Conservation (phyloP, 2,329 filamentous ascomycete genomes). For the Ceratocystis variospora region DNA sequence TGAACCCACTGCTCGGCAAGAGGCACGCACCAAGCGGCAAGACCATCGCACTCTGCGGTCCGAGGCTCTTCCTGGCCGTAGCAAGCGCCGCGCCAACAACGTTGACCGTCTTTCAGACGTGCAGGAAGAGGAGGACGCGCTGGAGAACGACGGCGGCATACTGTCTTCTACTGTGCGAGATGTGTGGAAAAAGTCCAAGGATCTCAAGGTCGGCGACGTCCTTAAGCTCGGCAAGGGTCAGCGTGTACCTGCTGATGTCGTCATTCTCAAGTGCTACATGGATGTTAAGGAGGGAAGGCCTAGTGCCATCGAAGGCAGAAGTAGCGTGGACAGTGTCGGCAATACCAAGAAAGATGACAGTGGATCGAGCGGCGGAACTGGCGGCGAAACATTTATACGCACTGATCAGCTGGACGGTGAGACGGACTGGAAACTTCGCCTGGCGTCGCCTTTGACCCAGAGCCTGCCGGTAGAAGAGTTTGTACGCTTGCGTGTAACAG, state of each 20-base stretch:
- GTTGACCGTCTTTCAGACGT: constrained; percentile 43
- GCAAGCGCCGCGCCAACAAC: constrained; percentile 21
- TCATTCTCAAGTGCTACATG: constrained; percentile 68
- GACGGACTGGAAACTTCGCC: constrained; percentile 92
- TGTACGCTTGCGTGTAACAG: constrained; percentile 54
- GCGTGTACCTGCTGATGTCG: constrained; percentile 82
- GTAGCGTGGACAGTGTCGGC: constrained; percentile 21
- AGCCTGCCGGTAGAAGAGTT: constrained; percentile 60
- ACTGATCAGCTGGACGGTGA: constrained; percentile 96
- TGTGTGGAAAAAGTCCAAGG: constrained; percentile 65
- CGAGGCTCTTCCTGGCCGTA: constrained; percentile 22
- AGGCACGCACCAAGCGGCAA: constrained; percentile 22
- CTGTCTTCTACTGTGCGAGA: constrained; percentile 47
- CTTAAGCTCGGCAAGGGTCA: constrained; percentile 85
- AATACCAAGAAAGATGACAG: constrained; percentile 27
- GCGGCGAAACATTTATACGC: constrained; percentile 86
- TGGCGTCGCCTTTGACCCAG: constrained; percentile 78
- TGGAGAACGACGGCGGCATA: constrained; percentile 31
- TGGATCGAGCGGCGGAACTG: constrained; percentile 29
- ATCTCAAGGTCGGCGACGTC: constrained; percentile 90
- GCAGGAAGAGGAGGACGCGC: constrained; percentile 51
- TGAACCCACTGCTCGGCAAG: constrained; percentile 32
- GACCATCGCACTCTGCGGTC: constrained; percentile 32
- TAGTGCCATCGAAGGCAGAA: constrained; percentile 23
- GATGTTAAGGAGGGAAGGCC: constrained; percentile 1